Percentiles rank a stretch among this genome's conserved stretches.
Conservation (phyloP, 169 alveolate species). For the Eimeria brunetti region DNA sequence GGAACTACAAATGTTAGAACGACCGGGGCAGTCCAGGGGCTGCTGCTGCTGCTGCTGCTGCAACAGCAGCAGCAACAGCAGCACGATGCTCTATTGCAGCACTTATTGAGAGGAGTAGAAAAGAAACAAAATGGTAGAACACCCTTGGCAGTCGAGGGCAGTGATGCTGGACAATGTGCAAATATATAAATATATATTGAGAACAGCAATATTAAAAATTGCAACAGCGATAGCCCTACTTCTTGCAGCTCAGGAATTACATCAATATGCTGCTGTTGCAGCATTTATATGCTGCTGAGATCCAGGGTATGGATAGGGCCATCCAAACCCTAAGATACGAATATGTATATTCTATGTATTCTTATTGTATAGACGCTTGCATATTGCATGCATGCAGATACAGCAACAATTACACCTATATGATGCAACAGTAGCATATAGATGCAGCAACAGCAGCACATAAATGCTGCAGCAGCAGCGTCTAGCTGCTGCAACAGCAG, state of each 20-base stretch:
- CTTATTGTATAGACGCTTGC: too few species aligned
- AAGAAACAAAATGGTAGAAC: neutral
- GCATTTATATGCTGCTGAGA: too few species aligned
- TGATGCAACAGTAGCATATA: neutral
- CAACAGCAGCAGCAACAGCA: neutral
- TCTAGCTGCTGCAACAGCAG: too few species aligned
- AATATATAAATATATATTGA: neutral
- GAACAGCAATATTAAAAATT: neutral
- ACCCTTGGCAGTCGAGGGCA: too few species aligned
- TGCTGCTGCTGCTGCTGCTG: too few species aligned
- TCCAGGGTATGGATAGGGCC: too few species aligned
- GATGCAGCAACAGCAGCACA: neutral
- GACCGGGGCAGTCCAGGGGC: neutral
- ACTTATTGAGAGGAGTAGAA: neutral
- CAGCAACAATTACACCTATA: neutral
- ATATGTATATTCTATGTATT: too few species aligned
- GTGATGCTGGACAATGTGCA: neutral
- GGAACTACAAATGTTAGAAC: too few species aligned
- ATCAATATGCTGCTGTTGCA: conserved; percentile 93
- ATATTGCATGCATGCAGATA: too few species aligned
- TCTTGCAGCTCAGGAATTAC: conserved; percentile 99
- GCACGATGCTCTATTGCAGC: neutral
- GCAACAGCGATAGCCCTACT: too few species aligned
- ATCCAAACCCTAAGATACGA: too few species aligned
- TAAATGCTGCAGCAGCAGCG: too few species aligned